Evolutionary conservation across 225 moss, liverwort and hornwort species (phyloP).

Genomic region (Ulota crispa): DNA sequence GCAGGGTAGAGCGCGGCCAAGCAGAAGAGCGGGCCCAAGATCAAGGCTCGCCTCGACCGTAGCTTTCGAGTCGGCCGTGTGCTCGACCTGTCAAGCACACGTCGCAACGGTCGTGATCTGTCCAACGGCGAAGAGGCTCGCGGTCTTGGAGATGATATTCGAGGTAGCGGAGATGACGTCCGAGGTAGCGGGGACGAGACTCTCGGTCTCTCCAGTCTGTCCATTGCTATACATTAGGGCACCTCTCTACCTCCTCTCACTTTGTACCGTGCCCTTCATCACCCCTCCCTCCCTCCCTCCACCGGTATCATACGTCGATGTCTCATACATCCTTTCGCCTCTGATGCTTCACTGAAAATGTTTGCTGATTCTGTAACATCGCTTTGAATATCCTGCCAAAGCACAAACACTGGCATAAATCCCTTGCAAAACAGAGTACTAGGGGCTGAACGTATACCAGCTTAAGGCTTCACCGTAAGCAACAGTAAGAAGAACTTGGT

Average conservation of each 20-base stretch:
- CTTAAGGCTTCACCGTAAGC: background rate
- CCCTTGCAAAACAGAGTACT: background rate
- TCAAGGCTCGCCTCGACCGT: conserved; percentile 34
- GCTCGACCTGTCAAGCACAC: conserved; percentile 38
- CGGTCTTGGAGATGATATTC: conserved; percentile 47
- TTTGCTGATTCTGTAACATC: conserved; percentile 15
- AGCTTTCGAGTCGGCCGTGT: conserved; percentile 33
- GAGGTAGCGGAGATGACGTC: conserved; percentile 42
- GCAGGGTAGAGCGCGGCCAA: conserved; percentile 45
- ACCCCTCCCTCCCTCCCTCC: conserved; percentile 16
- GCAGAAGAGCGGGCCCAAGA: conserved; percentile 45
- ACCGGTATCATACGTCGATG: conserved; percentile 20
- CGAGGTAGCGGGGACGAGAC: conserved; percentile 52
- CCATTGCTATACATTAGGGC: conserved; percentile 46
- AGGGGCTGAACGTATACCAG: background rate
- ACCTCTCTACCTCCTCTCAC: conserved; percentile 19
- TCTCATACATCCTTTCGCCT: conserved; percentile 19
- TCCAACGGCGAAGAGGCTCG: conserved; percentile 51
- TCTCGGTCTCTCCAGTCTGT: conserved; percentile 50
- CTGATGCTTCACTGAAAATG: background rate
- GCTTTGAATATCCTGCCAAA: background rate
- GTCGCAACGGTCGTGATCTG: conserved; percentile 35
- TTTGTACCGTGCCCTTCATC: background rate
- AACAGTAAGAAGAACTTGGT: background rate
- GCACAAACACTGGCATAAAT: background rate